Evolutionary conservation across 495 filamentous ascomycete genomes (phyloP).

Genomic region (Hyaloscypha finlandica): DNA sequence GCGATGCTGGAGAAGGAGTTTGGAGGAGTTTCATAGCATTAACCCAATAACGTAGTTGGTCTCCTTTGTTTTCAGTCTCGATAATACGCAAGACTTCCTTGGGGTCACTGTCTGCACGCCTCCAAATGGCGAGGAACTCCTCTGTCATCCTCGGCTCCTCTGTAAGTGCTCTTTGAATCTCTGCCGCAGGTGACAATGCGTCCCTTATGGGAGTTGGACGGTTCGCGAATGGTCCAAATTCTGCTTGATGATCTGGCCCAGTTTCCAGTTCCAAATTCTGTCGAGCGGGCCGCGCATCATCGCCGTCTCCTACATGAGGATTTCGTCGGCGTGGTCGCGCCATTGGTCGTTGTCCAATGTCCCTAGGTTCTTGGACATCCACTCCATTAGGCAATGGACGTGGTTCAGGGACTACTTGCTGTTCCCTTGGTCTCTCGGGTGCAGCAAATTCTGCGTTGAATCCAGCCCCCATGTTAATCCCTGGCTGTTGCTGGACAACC

Average conservation of each 20-base stretch:
- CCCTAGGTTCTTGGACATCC: not conserved
- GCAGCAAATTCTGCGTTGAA: conserved; percentile 46
- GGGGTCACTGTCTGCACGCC: conserved; percentile 52
- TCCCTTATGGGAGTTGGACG: conserved; percentile 21
- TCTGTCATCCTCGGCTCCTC: conserved; percentile 30
- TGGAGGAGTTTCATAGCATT: conserved; percentile 31
- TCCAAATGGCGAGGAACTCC: conserved; percentile 34
- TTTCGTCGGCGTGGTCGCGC: conserved; percentile 30
- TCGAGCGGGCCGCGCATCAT: conserved; percentile 5
- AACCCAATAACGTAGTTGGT: conserved; percentile 56
- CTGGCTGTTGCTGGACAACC: conserved; percentile 96
- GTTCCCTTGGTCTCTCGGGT: conserved; percentile 44
- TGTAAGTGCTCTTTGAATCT: conserved; percentile 29
- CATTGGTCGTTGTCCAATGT: conserved; percentile 23
- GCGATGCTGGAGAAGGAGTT: conserved; percentile 2
- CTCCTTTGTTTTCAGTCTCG: conserved; percentile 57
- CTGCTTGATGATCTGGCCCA: not conserved
- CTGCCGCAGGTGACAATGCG: conserved; percentile 22
- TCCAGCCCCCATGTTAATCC: conserved; percentile 61
- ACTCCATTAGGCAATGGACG: not conserved
- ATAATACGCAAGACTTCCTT: conserved; percentile 62
- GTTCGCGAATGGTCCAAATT: conserved; percentile 4
- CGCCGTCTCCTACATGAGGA: conserved; percentile 17
- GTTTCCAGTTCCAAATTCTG: not conserved
- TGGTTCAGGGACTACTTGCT: conserved; percentile 41